phyloP scores from a whole-genome alignment of 1,139 yeast genomes.

The Scheffersomyces quercinus region DNA sequence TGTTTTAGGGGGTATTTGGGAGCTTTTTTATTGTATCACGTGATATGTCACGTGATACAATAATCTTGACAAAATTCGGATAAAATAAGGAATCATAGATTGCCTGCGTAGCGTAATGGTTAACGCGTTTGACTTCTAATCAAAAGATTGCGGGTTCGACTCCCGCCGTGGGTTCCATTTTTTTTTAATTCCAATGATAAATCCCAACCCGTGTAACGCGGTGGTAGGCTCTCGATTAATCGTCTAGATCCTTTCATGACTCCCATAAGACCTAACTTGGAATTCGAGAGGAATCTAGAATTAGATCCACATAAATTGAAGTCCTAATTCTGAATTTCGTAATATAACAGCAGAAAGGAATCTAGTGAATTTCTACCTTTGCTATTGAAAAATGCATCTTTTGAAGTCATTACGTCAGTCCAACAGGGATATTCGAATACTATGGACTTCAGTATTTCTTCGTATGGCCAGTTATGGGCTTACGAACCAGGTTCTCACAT shows the following conservation, averaged over 20 bases:
- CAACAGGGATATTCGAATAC: conserved; percentile 56
- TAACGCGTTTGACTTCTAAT: conserved; percentile 26
- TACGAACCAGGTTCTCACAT: conserved; percentile 76
- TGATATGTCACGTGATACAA: too few species aligned
- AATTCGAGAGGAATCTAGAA: neutral
- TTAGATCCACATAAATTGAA: neutral
- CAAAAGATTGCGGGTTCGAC: conserved; percentile 27
- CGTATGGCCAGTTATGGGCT: conserved; percentile 79
- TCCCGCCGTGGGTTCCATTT: conserved; percentile 20
- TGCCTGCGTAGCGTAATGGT: conserved; percentile 24
- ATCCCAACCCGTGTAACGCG: too few species aligned
- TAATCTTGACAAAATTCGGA: too few species aligned
- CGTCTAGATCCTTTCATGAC: too few species aligned
- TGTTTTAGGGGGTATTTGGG: too few species aligned
- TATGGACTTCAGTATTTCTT: conserved; percentile 71
- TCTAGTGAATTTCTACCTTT: too few species aligned
- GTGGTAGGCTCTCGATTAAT: too few species aligned
- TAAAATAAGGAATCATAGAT: neutral
- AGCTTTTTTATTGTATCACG: too few species aligned
- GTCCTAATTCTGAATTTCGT: too few species aligned
- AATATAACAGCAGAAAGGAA: too few species aligned
- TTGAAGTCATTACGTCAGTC: conserved; percentile 26
- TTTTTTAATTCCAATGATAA: neutral
- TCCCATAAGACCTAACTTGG: too few species aligned
- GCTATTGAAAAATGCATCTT: conserved; percentile 22